Base-by-base conservation (phyloP, 164 flowering plant species). In the grape (Vitis vinifera) region DNA sequence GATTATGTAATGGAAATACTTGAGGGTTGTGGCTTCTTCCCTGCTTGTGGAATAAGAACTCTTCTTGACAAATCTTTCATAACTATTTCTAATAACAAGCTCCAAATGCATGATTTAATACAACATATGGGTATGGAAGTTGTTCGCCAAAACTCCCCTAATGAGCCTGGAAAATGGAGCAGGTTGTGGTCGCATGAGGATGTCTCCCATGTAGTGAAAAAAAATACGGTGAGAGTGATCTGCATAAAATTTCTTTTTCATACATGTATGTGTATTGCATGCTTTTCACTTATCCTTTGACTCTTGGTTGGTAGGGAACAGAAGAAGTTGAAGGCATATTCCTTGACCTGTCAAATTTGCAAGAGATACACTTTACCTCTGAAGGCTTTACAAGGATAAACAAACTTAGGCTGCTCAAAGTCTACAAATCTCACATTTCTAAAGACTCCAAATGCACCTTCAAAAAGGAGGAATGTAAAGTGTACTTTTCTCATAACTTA, bases 121-220 rank as follows among this genome's bases (percentile, higher is more conserved):
- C 73, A 69, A 44, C 44, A 65, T 14, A 31, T 70, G 73, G 73
- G 77, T 53, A 3, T 62, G 59, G 16, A 58, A 7, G 44, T 75
- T 74, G 76, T 74, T 12, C 63, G 55, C 13, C 55, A 59, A 52
- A 69, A 74, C 58, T 50, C 48, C 19, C 16, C 47, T 9, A 8
- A 61, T 10, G 55, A 69, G 1, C 64, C 64, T 29, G 55, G 72
- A 2, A 49, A n/a, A 19, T 51, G 66, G 10, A 69, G 72, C 15
- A 61, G 72, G 51, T n/a, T 69, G 16, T 53, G 66, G 66, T 6
- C 0, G 29, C 52, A 4, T 16, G 15, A 30, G 30, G 72, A 61
- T 61, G 27, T 13, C 13, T 16, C 0, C 8, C 4, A 14, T 16
- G 62, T 56, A 55, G 29, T 67, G 16, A 11, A 5, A 29, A 17